A percentile compares a stretch with the other conserved stretches of the same genome.
Conservation (phyloP, 371 early-diverging fungal genomes). For the Syncephalastrum monosporum region DNA sequence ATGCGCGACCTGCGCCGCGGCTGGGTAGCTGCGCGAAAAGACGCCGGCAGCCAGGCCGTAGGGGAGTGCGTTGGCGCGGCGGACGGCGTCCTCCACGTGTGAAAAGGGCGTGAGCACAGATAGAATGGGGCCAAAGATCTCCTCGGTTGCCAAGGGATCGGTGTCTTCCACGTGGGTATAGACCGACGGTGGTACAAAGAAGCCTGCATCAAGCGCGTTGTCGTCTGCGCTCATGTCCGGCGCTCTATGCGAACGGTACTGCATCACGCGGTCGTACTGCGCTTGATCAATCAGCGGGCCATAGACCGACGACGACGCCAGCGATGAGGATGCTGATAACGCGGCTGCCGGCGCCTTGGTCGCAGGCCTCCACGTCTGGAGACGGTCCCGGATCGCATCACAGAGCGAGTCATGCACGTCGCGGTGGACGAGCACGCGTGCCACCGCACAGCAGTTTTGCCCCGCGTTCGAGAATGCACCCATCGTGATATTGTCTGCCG, state of each 20-base stretch:
- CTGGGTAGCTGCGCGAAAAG: slow-evolving; percentile 68
- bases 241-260: slow-evolving; percentile 21
- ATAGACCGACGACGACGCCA: slow-evolving; percentile 29
- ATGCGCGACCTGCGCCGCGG: slow-evolving; percentile 62
- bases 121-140: slow-evolving; percentile 88
- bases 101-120: slow-evolving; percentile 69
- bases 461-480: slow-evolving; percentile 81
- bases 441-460: slow-evolving; percentile 88
- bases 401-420: slow-evolving; percentile 68
- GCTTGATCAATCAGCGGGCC: slow-evolving; percentile 75
- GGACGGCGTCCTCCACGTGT: slow-evolving; percentile 67
- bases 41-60: slow-evolving; percentile 83
- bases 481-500: slow-evolving; percentile 60
- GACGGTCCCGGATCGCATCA: slow-evolving; percentile 45
- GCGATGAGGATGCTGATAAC: background rate
- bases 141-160: slow-evolving; percentile 70
- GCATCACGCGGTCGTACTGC: slow-evolving; percentile 70
- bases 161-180: slow-evolving; percentile 54
- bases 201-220: slow-evolving; percentile 37
- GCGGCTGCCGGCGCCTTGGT: slow-evolving; percentile 26
- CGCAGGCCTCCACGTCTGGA: slow-evolving; percentile 41
- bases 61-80: slow-evolving; percentile 64
- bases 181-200: slow-evolving; percentile 71
- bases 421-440: slow-evolving; percentile 73
- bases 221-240: background rate